Evolutionary conservation across 352 stramenopile genomes (phyloP).

Genomic region (Globisporangium perplexum): DNA sequence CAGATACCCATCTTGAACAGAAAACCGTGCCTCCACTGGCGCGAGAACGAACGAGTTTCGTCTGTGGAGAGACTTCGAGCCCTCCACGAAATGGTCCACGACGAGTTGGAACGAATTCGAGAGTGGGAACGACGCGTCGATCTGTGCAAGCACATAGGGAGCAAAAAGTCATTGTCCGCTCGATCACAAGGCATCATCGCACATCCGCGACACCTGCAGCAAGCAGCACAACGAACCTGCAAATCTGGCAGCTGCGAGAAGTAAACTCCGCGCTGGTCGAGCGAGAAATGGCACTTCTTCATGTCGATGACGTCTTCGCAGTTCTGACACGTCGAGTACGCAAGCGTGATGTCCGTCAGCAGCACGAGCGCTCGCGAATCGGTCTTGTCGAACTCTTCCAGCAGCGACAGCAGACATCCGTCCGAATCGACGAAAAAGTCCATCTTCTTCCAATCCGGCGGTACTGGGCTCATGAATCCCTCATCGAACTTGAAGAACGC

Average conservation of each 20-base stretch:
- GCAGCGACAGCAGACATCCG: slow-evolving; percentile 69
- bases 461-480: slow-evolving; percentile 55
- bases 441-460: slow-evolving; percentile 75
- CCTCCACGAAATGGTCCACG: slow-evolving; percentile 78
- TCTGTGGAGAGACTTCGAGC: slow-evolving; percentile 33
- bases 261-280: slow-evolving; percentile 78
- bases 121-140: slow-evolving; percentile 80
- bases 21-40: slow-evolving; percentile 81
- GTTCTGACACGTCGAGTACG: slow-evolving; percentile 63
- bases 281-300: slow-evolving; percentile 75
- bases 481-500: slow-evolving; percentile 56
- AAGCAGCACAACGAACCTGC: slow-evolving; percentile 38
- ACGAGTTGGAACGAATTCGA: slow-evolving; percentile 80
- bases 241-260: slow-evolving; percentile 83
- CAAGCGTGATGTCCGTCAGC: slow-evolving; percentile 56
- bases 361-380: slow-evolving; percentile 74
- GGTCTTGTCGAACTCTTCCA: slow-evolving; percentile 72
- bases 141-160: slow-evolving; percentile 24
- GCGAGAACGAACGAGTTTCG: slow-evolving; percentile 78
- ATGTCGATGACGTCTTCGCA: slow-evolving; percentile 47
- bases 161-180: neutral
- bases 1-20: slow-evolving; percentile 78
- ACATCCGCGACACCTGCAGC: neutral
- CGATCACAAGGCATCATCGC: neutral
- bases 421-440: slow-evolving; percentile 63